Conservation (phyloP, 306 rosid genomes). For the Trifolium fragiferum region DNA sequence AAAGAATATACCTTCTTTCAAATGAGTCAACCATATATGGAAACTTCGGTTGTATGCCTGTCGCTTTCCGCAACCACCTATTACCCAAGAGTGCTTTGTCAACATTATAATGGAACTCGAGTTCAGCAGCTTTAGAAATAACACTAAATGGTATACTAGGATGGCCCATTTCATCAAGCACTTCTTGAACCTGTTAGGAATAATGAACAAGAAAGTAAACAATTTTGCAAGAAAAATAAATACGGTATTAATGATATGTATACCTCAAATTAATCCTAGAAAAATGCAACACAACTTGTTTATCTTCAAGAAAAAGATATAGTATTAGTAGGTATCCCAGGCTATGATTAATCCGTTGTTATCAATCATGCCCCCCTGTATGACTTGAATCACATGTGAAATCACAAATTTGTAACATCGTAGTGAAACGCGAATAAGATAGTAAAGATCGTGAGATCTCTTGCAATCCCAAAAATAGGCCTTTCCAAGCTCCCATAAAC, state of each 20-base stretch:
- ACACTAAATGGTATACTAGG: constrained; percentile 92
- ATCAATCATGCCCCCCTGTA: neutral
- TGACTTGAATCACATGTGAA: neutral
- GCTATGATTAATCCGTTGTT: constrained; percentile 7
- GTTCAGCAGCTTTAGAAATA: constrained; percentile 90
- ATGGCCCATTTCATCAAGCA: constrained; percentile 88
- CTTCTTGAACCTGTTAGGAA: constrained; percentile 81
- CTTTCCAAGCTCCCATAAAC: neutral
- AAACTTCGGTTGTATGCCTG: constrained; percentile 94
- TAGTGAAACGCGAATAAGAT: neutral
- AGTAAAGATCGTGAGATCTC: neutral
- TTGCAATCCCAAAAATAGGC: neutral
- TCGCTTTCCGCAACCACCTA: constrained; percentile 93
- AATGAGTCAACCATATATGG: constrained; percentile 97
- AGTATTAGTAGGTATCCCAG: constrained; percentile 11
- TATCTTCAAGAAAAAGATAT: constrained; percentile 34
- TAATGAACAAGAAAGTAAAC: constrained; percentile 3
- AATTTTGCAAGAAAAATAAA: constrained; percentile 28
- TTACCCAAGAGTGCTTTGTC: constrained; percentile 87
- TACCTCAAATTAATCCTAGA: constrained; percentile 1
- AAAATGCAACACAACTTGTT: constrained; percentile 15
- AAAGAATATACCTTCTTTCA: constrained; percentile 76
- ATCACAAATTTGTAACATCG: neutral
- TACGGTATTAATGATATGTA: neutral
- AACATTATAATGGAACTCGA: constrained; percentile 84